Percentiles rank a stretch among this genome's conserved stretches.
Evolutionary conservation across 2,329 filamentous ascomycete species (phyloP).

Genomic region (Dichotomopilus funicola): DNA sequence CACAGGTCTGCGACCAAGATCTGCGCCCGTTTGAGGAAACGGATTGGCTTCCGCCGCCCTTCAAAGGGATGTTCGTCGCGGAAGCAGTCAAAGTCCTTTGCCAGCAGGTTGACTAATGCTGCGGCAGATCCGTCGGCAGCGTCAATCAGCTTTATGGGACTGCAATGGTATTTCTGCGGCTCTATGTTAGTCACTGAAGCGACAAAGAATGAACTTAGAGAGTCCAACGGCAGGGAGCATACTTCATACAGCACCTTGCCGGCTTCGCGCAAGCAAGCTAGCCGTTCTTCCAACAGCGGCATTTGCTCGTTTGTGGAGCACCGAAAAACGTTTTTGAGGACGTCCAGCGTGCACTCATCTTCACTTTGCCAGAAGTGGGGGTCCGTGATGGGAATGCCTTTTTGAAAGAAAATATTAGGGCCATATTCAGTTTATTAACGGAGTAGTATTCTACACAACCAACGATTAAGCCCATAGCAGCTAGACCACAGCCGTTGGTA

Average conservation of each 20-base stretch:
- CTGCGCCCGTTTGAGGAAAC: conserved; percentile 88
- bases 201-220: not conserved
- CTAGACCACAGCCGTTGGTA: not conserved
- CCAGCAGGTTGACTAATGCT: conserved; percentile 76
- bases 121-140: conserved; percentile 75
- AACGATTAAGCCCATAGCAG: not conserved
- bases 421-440: not conserved
- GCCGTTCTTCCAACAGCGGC: conserved; percentile 70
- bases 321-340: conserved; percentile 72
- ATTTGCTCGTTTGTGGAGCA: conserved; percentile 83
- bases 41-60: conserved; percentile 60
- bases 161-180: conserved; percentile 66
- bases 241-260: conserved; percentile 74
- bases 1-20: conserved; percentile 94
- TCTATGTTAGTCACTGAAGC: not conserved
- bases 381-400: conserved; percentile 81
- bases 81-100: conserved; percentile 77
- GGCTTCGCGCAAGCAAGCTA: conserved; percentile 75
- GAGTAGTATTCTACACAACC: not conserved
- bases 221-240: conserved; percentile 22
- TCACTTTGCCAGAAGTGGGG: conserved; percentile 80
- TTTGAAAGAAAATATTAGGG: not conserved
- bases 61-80: conserved; percentile 73
- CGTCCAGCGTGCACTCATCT: conserved; percentile 66
- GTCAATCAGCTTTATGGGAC: conserved; percentile 65